Evolutionary conservation across 208 protist genomes (phyloP).

Genomic region (Balamuthia mandrillaris): DNA sequence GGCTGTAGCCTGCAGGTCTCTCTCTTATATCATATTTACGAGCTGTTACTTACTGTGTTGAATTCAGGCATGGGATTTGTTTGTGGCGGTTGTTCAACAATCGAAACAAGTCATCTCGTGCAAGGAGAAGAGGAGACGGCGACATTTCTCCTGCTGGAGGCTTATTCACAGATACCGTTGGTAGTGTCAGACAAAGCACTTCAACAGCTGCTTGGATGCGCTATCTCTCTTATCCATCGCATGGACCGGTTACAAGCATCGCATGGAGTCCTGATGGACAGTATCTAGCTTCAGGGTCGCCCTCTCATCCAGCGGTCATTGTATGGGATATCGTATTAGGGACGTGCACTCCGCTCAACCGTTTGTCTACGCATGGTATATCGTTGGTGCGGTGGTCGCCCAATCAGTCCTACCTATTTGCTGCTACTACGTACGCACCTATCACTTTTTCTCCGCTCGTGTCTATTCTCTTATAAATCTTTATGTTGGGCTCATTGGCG

Average conservation of each 20-base stretch:
- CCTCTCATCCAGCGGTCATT: not conserved
- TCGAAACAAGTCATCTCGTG: not conserved
- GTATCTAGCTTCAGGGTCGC: not conserved
- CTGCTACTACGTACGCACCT: not conserved
- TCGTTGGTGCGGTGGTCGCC: not conserved
- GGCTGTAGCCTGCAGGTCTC: not conserved
- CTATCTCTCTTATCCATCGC: not conserved
- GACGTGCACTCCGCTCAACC: not conserved
- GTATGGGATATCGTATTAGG: not conserved
- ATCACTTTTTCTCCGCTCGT: not conserved
- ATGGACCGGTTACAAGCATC: not conserved
- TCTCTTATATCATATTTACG: not conserved
- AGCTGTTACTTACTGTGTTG: not conserved
- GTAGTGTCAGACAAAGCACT: not conserved
- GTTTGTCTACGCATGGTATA: not conserved
- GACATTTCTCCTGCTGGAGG: not conserved
- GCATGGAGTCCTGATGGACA: slow-evolving; percentile 5
- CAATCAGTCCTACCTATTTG: not conserved
- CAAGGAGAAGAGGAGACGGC: not conserved
- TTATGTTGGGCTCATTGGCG: not conserved
- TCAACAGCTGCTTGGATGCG: not conserved
- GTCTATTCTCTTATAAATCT: not conserved
- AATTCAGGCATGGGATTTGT: not conserved
- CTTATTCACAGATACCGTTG: not conserved
- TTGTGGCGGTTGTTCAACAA: not conserved